These are phyloP conservation scores for Inonotus obliquus DNA, from an alignment of 1,284 basidiomycete species.

Conservation along the genomic window DNA sequence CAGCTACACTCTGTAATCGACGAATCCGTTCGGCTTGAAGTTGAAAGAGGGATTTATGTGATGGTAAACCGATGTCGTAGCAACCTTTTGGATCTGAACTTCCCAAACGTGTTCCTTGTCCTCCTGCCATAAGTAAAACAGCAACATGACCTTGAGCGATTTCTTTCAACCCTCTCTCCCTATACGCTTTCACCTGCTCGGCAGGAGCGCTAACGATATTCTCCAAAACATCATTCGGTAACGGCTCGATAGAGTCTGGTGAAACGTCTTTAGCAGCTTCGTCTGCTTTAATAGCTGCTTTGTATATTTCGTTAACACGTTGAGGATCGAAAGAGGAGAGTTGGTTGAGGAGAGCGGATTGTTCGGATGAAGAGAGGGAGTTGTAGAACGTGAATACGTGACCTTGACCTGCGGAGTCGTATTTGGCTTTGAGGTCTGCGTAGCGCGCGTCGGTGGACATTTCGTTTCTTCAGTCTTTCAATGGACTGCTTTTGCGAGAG, in stretches of 20 bases:
- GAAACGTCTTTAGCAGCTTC: constrained; percentile 42
- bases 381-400: constrained; percentile 91
- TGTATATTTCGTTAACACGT: constrained; percentile 88
- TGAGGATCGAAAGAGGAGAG: constrained; percentile 82
- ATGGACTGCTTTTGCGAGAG: background rate
- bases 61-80: constrained; percentile 94
- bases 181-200: constrained; percentile 66
- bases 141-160: constrained; percentile 82
- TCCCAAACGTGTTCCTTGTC: constrained; percentile 94
- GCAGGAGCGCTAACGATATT: constrained; percentile 48
- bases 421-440: constrained; percentile 39
- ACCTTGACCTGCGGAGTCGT: constrained; percentile 78
- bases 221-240: constrained; percentile 72
- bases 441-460: background rate
- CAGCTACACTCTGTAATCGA: constrained; percentile 77
- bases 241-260: constrained; percentile 60
- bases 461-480: too few species aligned
- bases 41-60: constrained; percentile 92
- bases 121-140: constrained; percentile 95
- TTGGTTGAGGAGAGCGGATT: constrained; percentile 63
- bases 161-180: constrained; percentile 71
- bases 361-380: constrained; percentile 63
- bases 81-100: constrained; percentile 94
- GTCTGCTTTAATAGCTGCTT: constrained; percentile 73
- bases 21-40: constrained; percentile 94